Conservation (phyloP, 2,329 filamentous ascomycete species). For the Ophiostoma tasmaniense region DNA sequence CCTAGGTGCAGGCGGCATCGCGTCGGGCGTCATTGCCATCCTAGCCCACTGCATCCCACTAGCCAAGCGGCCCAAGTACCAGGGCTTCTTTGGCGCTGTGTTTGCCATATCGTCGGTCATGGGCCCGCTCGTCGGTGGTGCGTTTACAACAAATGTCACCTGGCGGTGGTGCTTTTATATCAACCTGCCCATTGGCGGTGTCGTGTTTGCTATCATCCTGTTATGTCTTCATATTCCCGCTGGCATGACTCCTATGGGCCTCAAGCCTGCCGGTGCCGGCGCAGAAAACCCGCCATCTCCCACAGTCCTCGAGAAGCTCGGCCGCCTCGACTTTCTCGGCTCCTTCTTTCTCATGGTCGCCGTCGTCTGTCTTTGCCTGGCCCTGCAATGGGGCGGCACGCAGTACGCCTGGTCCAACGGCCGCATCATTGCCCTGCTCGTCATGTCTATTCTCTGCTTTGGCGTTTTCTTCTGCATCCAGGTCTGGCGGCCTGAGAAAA, state of each 20-base stretch:
- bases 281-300: background rate
- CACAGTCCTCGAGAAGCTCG: slow-evolving; percentile 27
- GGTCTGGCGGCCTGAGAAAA: slow-evolving; percentile 26
- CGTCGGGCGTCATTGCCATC: slow-evolving; percentile 29
- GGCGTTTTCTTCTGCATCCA: slow-evolving; percentile 27
- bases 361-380: slow-evolving; percentile 36
- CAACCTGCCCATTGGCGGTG: slow-evolving; percentile 32
- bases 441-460: slow-evolving; percentile 25
- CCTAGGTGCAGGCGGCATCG: slow-evolving; percentile 32
- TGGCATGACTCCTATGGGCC: background rate
- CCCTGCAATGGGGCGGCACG: slow-evolving; percentile 36
- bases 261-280: slow-evolving; percentile 7
- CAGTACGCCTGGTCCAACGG: slow-evolving; percentile 28
- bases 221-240: slow-evolving; percentile 24
- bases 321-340: slow-evolving; percentile 25
- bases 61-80: slow-evolving; percentile 28
- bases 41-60: slow-evolving; percentile 31
- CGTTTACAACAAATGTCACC: slow-evolving; percentile 30
- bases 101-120: slow-evolving; percentile 30
- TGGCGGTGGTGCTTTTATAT: slow-evolving; percentile 36
- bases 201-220: slow-evolving; percentile 24
- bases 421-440: slow-evolving; percentile 28
- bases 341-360: slow-evolving; percentile 22
- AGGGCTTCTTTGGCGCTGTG: slow-evolving; percentile 30
- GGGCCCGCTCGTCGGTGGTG: slow-evolving; percentile 32